Base-by-base conservation (phyloP, 805 yeast species). In the Yamadazyma ubonensis region DNA sequence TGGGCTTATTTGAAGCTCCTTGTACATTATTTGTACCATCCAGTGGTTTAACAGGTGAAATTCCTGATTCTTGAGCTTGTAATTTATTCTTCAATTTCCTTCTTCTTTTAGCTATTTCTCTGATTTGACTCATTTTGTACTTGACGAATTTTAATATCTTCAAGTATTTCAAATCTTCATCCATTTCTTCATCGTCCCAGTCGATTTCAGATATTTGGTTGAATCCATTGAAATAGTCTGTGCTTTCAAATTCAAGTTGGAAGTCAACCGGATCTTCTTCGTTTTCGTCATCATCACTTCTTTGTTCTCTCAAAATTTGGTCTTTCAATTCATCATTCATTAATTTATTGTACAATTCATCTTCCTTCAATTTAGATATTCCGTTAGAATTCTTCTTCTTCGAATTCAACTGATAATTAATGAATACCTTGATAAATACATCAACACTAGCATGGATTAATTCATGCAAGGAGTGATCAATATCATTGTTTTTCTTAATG, bases 101-200 rank as follows among this genome's bases (percentile, higher is more conserved):
- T 35, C 44, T 39, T 34, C 42, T 40, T 19, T 42, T 43, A 25
- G 33, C 8, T 4, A 39, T 14, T 27, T 48, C 49, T 33, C 28
- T 36, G 19, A 48, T 36, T 10, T 40, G 46, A 29, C 33, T 36
- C 23, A 41, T 56, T 43, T 67, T 70, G 49, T 70, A 68, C 52
- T 66, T 61, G 42, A 70, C 54, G 49, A 62, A 67, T 48, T 69
- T 69, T 46, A 69, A 54, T 5, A 66, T 63, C 37, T 67, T 67
- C 42, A 69, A 53, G 41, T 65, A 69, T 44, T 70, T 70, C 53
- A 68, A 60, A 46, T 69, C 74, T 47, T 70, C 75, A 45, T 68
- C 73, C 71, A 69, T 58, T 16, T 66, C 67, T 45, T 69, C 74
- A 42, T 70, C 73, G 43, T 70, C 75, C 75, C 75, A 69, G 48